A percentile compares a stretch with the other conserved stretches of the same genome.
Evolutionary conservation across 208 protist genomes (phyloP).

Genomic region (Borovskyia barvae): DNA sequence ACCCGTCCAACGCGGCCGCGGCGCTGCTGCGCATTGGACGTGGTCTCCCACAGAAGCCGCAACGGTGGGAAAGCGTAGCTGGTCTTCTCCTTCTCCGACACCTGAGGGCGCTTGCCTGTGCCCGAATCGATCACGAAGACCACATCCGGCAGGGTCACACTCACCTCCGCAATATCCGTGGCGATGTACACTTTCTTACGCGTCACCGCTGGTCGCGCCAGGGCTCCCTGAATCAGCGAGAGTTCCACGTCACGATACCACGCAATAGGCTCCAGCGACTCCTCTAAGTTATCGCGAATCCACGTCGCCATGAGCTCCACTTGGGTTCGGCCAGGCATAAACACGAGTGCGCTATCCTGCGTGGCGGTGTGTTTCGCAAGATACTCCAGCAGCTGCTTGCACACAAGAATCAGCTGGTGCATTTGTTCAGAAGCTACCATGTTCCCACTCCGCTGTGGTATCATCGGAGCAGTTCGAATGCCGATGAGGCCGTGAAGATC

Average conservation of each 20-base stretch:
- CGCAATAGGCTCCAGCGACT: slow-evolving; percentile 74
- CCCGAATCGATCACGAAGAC: slow-evolving; percentile 96
- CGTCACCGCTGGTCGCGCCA: slow-evolving; percentile 78
- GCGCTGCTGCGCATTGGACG: slow-evolving; percentile 64
- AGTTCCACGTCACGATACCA: slow-evolving; percentile 88
- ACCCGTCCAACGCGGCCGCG: slow-evolving; percentile 78
- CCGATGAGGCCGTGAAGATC: slow-evolving; percentile 64
- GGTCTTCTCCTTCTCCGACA: slow-evolving; percentile 36
- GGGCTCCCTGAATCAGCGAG: slow-evolving; percentile 84
- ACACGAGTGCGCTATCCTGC: slow-evolving; percentile 90
- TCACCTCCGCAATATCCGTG: slow-evolving; percentile 97
- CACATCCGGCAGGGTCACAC: slow-evolving; percentile 95
- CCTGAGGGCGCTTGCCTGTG: slow-evolving; percentile 66
- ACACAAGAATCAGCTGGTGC: slow-evolving; percentile 56
- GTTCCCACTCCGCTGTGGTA: slow-evolving; percentile 26
- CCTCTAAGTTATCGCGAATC: slow-evolving; percentile 58
- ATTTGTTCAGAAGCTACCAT: slow-evolving; percentile 58
- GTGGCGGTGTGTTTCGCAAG: slow-evolving; percentile 48
- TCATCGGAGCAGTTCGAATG: slow-evolving; percentile 28
- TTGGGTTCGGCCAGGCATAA: slow-evolving; percentile 89
- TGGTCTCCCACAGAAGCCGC: slow-evolving; percentile 71
- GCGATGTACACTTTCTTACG: slow-evolving; percentile 93
- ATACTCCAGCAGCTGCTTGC: slow-evolving; percentile 62
- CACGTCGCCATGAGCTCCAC: slow-evolving; percentile 55
- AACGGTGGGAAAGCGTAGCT: slow-evolving; percentile 78